These are phyloP conservation scores for Rhizophagus prolifer DNA, from an alignment of 192 early-diverging fungal species.

Conservation along the genomic window DNA sequence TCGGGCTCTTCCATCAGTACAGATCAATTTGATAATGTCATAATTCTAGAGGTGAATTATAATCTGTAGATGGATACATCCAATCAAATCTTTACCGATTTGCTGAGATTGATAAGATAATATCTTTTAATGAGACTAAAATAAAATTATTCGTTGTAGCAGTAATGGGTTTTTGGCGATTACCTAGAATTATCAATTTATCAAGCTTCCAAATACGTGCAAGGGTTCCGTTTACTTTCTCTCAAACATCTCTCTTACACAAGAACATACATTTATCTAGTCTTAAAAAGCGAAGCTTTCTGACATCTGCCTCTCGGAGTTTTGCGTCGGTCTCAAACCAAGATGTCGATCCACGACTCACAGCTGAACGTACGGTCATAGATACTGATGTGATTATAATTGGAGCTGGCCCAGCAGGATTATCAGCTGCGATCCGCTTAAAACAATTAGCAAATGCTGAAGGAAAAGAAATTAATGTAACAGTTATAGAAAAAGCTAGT, in stretches of 20 bases:
- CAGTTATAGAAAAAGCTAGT: constrained; percentile 91
- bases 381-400: constrained; percentile 97
- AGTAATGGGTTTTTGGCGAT: too few relatives aligned
- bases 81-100: not conserved
- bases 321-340: constrained; percentile 41
- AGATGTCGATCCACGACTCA: constrained; percentile 48
- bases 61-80: not conserved
- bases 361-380: constrained; percentile 69
- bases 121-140: too few relatives aligned
- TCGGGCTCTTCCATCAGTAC: too few relatives aligned
- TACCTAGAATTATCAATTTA: not conserved
- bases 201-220: not conserved
- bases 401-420: constrained; percentile 91
- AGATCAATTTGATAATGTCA: too few relatives aligned
- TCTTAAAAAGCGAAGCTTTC: not conserved
- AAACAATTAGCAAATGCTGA: constrained; percentile 84
- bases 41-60: too few relatives aligned
- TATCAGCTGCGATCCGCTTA: constrained; percentile 92
- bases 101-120: not conserved
- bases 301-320: not conserved
- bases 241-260: not conserved
- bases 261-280: not conserved
- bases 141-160: too few relatives aligned
- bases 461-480: constrained; percentile 84
- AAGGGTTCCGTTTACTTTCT: not conserved